Percentiles rank a stretch among this genome's conserved stretches.
These are phyloP conservation scores for Saturnispora galanensis DNA, from an alignment of 805 yeast genomes.

Conservation along the genomic window DNA sequence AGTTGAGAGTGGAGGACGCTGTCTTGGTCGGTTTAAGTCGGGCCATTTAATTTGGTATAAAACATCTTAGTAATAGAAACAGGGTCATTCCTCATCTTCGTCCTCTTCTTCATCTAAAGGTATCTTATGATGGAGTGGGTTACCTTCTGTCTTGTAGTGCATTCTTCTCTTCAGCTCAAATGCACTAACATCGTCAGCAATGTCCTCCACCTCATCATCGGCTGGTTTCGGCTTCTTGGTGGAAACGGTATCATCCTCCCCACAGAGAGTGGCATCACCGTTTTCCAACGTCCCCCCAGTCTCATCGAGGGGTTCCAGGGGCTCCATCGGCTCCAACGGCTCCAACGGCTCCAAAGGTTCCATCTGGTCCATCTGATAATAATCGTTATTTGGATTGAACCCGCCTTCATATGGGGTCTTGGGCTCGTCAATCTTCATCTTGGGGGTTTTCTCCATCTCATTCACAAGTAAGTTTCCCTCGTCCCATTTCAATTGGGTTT, in stretches of 20 bases:
- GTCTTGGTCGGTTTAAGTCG: slow-evolving; percentile 4
- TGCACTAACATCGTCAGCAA: slow-evolving; percentile 4
- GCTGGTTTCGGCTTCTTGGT: neutral
- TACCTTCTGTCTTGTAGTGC: slow-evolving; percentile 8
- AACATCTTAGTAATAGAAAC: neutral
- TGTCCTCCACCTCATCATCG: slow-evolving; percentile 15
- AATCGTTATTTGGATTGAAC: slow-evolving; percentile 71
- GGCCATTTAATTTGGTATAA: neutral
- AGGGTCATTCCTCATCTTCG: slow-evolving; percentile 25
- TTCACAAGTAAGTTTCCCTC: slow-evolving; percentile 63
- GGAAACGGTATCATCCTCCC: neutral
- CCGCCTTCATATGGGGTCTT: slow-evolving; percentile 94
- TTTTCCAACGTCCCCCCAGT: slow-evolving; percentile 15
- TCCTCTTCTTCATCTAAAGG: slow-evolving; percentile 8
- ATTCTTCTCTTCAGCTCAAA: slow-evolving; percentile 6
- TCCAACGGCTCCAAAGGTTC: slow-evolving; percentile 32
- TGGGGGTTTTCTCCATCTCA: slow-evolving; percentile 63
- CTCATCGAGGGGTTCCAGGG: slow-evolving; percentile 24
- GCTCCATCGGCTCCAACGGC: slow-evolving; percentile 43
- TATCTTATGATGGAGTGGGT: slow-evolving; percentile 3
- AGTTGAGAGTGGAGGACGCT: slow-evolving; percentile 6
- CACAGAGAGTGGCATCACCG: slow-evolving; percentile 14
- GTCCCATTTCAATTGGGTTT: slow-evolving; percentile 65
- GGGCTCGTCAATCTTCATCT: slow-evolving; percentile 87
- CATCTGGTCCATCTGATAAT: slow-evolving; percentile 63